Percentiles rank a stretch among this genome's conserved stretches.
These are phyloP conservation scores for Immersiporthe knoxdaviesiana DNA, from an alignment of 2,329 filamentous ascomycete species.

Conservation along the genomic window DNA sequence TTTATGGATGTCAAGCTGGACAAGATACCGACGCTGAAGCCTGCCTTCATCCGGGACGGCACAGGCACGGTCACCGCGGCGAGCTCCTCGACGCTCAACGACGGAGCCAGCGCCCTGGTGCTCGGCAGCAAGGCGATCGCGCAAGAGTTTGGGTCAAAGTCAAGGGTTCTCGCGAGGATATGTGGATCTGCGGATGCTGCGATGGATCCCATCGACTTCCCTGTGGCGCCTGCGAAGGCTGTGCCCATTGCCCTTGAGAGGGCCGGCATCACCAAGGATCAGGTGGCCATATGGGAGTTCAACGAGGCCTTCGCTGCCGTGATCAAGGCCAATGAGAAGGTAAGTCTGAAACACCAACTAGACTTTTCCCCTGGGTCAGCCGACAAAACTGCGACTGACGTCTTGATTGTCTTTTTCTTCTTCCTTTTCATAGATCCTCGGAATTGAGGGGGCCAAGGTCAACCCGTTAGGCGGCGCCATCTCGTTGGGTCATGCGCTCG, in stretches of 20 bases:
- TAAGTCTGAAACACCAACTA: constrained; percentile 37
- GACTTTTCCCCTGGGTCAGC: no score
- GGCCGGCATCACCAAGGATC: constrained; percentile 86
- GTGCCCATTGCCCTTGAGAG: constrained; percentile 87
- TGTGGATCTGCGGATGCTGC: constrained; percentile 87
- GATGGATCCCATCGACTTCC: constrained; percentile 90
- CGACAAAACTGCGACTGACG: not conserved
- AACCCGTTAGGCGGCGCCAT: constrained; percentile 92
- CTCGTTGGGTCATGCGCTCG: constrained; percentile 86
- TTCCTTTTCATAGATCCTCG: constrained; percentile 74
- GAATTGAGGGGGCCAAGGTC: constrained; percentile 76
- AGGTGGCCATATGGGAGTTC: constrained; percentile 96
- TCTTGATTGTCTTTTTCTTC: not conserved
- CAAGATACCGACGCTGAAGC: constrained; percentile 84
- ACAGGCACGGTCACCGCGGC: constrained; percentile 91
- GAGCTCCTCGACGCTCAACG: constrained; percentile 92
- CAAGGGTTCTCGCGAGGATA: constrained; percentile 84
- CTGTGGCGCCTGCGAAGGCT: constrained; percentile 87
- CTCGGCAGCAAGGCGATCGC: constrained; percentile 81
- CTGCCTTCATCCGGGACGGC: constrained; percentile 85
- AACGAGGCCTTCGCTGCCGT: constrained; percentile 98
- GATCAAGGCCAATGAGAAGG: constrained; percentile 92
- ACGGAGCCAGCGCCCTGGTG: constrained; percentile 89
- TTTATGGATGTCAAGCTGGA: constrained; percentile 86
- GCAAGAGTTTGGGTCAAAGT: constrained; percentile 75